Conservation (phyloP, 169 alveolate genomes). For the Plasmodium inui region DNA sequence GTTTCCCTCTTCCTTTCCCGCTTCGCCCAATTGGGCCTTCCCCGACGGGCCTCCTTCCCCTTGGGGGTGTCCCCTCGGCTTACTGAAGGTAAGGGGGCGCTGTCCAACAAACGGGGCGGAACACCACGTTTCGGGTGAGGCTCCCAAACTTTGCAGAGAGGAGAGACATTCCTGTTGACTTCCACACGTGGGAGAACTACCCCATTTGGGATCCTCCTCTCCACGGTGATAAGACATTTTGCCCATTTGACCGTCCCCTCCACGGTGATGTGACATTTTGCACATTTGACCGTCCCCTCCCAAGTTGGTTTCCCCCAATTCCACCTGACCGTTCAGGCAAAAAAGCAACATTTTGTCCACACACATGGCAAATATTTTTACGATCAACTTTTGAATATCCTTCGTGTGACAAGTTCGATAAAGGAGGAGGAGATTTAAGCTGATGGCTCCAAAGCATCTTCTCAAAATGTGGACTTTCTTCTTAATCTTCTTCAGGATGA, state of each 20-base stretch:
- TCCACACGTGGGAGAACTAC: not conserved
- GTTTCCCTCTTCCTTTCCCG: not conserved
- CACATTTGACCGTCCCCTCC: no score
- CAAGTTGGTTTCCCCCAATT: not conserved
- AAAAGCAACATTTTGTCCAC: constrained; percentile 7
- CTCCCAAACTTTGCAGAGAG: not conserved
- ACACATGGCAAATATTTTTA: constrained; percentile 21
- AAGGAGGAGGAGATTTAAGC: constrained; percentile 25
- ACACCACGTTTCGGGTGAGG: not conserved
- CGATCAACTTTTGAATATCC: constrained; percentile 1
- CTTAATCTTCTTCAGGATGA: constrained; percentile 26
- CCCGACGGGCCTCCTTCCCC: not conserved
- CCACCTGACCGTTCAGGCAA: not conserved
- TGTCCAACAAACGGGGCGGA: not conserved
- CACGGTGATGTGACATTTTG: no score
- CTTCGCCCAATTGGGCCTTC: not conserved
- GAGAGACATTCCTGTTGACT: not conserved
- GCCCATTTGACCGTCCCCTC: no score
- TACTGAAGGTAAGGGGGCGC: not conserved
- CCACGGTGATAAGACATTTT: no score
- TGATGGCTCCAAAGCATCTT: constrained; percentile 24
- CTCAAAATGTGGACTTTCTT: not conserved
- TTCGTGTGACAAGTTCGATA: constrained; percentile 15
- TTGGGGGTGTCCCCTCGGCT: no score
- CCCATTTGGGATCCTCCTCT: not conserved